Percentiles rank a stretch among this genome's conserved stretches.
phyloP scores from a whole-genome alignment of 176 grass and related monocot genomes.

The Zea luxurians region DNA sequence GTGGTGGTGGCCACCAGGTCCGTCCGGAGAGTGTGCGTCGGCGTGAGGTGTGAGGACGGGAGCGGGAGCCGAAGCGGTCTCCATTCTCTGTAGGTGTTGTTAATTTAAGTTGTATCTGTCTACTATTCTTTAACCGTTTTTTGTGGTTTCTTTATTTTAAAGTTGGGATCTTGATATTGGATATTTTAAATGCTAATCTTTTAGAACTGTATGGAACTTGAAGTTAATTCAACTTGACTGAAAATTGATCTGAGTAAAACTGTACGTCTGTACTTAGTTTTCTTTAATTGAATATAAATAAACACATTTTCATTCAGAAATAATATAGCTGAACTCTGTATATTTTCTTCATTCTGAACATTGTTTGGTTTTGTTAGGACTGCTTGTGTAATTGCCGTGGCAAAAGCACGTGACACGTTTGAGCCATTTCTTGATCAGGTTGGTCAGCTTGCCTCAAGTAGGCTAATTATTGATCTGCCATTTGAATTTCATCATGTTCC shows the following conservation, averaged over 20 bases:
- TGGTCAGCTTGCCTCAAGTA: conserved; percentile 31
- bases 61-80: too few relatives aligned
- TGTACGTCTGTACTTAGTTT: background rate
- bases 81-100: background rate
- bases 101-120: background rate
- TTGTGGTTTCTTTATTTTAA: background rate
- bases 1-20: too few relatives aligned
- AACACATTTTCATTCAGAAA: conserved; percentile 18
- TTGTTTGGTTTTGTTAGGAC: conserved; percentile 54
- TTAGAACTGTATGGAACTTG: background rate
- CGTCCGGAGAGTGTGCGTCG: too few relatives aligned
- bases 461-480: conserved; percentile 5
- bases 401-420: conserved; percentile 86
- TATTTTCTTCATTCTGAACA: conserved; percentile 38
- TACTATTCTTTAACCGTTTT: background rate
- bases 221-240: background rate
- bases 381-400: conserved; percentile 97
- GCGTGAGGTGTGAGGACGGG: too few relatives aligned
- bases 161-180: background rate
- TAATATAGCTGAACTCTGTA: conserved; percentile 4
- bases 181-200: background rate
- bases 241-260: background rate
- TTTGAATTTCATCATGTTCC: conserved; percentile 17
- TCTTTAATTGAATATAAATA: background rate
- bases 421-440: conserved; percentile 96